These are phyloP conservation scores for Phytophthora niederhauseri DNA, from an alignment of 352 stramenopile species.

Conservation along the genomic window DNA sequence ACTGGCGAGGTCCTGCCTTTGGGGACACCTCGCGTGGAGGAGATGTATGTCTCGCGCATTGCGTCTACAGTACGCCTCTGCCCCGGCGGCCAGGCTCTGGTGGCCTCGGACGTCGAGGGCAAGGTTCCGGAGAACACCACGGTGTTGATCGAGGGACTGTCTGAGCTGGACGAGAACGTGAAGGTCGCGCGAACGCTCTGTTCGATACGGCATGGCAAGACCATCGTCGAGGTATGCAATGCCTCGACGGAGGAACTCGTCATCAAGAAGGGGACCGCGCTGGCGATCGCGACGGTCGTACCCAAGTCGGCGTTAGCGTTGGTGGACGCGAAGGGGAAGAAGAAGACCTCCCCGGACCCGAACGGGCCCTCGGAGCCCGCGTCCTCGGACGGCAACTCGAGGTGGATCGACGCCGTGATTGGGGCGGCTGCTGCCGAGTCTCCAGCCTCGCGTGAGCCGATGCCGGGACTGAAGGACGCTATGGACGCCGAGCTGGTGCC, in stretches of 20 bases:
- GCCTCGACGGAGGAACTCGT: background rate
- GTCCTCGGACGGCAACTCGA: too few species aligned
- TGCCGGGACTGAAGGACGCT: background rate
- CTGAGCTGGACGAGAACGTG: background rate
- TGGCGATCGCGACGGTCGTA: background rate
- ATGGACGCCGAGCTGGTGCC: background rate
- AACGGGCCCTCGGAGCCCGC: background rate
- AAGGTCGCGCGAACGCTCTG: background rate
- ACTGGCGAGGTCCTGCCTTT: background rate
- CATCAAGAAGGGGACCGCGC: background rate
- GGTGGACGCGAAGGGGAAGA: background rate
- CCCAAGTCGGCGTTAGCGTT: constrained; percentile 1
- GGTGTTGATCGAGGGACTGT: background rate
- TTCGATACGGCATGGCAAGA: background rate
- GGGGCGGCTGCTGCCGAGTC: background rate
- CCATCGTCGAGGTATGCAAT: constrained; percentile 2
- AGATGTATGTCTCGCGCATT: background rate
- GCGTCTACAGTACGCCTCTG: background rate
- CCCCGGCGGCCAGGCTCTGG: background rate
- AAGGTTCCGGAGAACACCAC: background rate
- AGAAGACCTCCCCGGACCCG: background rate
- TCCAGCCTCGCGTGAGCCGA: background rate
- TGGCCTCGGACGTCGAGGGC: background rate
- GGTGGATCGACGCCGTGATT: background rate
- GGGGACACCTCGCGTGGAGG: background rate